Evolutionary conservation across 805 yeast species (phyloP).

Genomic region (Wickerhamiella shivajii): DNA sequence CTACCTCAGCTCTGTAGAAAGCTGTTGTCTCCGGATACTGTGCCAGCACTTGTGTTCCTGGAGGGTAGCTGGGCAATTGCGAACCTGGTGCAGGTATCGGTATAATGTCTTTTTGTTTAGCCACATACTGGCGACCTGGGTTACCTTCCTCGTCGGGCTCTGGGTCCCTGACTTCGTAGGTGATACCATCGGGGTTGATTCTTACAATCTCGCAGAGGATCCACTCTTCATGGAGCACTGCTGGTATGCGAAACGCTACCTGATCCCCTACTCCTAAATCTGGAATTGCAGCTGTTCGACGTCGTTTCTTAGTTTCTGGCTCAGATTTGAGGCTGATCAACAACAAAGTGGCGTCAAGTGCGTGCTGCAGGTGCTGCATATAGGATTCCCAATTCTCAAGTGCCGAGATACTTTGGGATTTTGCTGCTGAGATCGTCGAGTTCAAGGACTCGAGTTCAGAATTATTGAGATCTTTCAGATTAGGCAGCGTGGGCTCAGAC

Average conservation of each 20-base stretch:
- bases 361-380: constrained; percentile 14
- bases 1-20: constrained; percentile 86
- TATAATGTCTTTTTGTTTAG: constrained; percentile 69
- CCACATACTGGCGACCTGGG: constrained; percentile 73
- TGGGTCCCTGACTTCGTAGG: constrained; percentile 89
- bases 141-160: constrained; percentile 92
- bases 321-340: constrained; percentile 14
- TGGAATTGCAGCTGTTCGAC: constrained; percentile 9
- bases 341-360: constrained; percentile 17
- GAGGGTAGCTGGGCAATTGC: constrained; percentile 38
- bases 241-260: constrained; percentile 67
- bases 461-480: no score
- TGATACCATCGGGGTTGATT: constrained; percentile 57
- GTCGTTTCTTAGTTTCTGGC: constrained; percentile 13
- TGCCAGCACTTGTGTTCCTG: constrained; percentile 74
- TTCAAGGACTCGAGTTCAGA: no score
- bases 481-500: neutral
- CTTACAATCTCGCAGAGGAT: constrained; percentile 82
- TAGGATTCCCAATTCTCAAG: constrained; percentile 14
- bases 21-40: constrained; percentile 96
- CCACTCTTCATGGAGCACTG: constrained; percentile 79
- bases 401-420: no score
- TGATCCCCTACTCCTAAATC: constrained; percentile 48
- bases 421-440: no score
- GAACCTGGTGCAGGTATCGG: constrained; percentile 37